A percentile compares a stretch with the other conserved stretches of the same genome.
Conservation (phyloP, 768 basidiomycete genomes). For the Kwoniella shandongensis region DNA sequence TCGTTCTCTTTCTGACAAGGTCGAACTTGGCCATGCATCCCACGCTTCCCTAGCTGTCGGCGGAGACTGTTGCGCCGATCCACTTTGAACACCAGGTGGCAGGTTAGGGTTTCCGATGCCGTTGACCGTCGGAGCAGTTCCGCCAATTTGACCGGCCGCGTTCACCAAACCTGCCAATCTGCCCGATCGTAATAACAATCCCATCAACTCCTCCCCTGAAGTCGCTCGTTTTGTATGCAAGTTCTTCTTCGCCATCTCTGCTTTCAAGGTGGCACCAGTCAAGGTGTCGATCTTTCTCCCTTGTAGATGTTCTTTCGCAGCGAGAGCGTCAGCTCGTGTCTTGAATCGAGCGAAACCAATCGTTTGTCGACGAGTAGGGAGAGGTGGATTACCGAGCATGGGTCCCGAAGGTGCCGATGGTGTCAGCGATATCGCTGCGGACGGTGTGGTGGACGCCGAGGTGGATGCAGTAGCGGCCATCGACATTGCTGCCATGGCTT, state of each 20-base stretch:
- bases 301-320: slow-evolving; percentile 82
- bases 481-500: slow-evolving; percentile 40
- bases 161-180: slow-evolving; percentile 34
- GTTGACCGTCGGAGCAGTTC: background rate
- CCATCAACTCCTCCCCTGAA: slow-evolving; percentile 58
- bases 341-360: slow-evolving; percentile 98
- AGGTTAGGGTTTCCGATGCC: background rate
- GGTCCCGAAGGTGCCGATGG: slow-evolving; percentile 31
- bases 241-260: slow-evolving; percentile 99
- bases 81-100: background rate
- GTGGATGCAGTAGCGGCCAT: slow-evolving; percentile 37
- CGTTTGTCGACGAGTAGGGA: slow-evolving; percentile 81
- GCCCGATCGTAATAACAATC: slow-evolving; percentile 40
- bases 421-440: slow-evolving; percentile 38
- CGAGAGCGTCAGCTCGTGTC: slow-evolving; percentile 78
- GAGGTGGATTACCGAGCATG: slow-evolving; percentile 35
- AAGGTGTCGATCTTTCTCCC: slow-evolving; percentile 88
- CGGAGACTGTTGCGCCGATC: background rate
- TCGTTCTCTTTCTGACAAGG: slow-evolving; percentile 10
- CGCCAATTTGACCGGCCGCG: background rate
- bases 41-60: slow-evolving; percentile 34
- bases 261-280: slow-evolving; percentile 88
- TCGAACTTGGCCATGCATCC: slow-evolving; percentile 31
- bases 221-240: slow-evolving; percentile 90
- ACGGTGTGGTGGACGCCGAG: slow-evolving; percentile 41